Evolutionary conservation across 192 early-diverging fungal genomes (phyloP).

Genomic region (Podila verticillata): DNA sequence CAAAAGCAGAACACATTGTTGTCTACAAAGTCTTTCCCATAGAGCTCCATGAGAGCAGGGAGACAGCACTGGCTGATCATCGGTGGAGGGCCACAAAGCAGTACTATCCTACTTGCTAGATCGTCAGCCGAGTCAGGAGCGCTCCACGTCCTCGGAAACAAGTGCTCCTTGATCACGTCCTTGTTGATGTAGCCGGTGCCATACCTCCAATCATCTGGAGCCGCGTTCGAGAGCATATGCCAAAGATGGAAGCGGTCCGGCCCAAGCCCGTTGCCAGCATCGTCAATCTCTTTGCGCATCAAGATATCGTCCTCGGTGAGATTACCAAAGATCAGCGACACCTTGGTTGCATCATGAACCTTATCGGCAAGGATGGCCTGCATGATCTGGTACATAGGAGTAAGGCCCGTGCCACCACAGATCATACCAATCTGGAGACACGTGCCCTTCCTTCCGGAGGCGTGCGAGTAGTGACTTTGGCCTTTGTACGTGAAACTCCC

Average conservation of each 20-base stretch:
- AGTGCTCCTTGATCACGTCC: slow-evolving; percentile 36
- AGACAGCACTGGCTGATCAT: slow-evolving; percentile 55
- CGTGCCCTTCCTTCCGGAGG: slow-evolving; percentile 46
- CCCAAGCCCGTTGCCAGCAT: slow-evolving; percentile 62
- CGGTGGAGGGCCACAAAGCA: slow-evolving; percentile 54
- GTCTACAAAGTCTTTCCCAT: slow-evolving; percentile 33
- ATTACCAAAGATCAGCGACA: slow-evolving; percentile 84
- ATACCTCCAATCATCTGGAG: slow-evolving; percentile 40
- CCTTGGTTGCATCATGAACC: slow-evolving; percentile 71
- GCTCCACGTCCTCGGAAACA: slow-evolving; percentile 18
- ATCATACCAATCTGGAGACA: slow-evolving; percentile 80
- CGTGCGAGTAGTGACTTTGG: slow-evolving; percentile 29
- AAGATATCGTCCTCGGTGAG: slow-evolving; percentile 82
- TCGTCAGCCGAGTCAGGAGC: slow-evolving; percentile 6
- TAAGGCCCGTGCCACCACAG: slow-evolving; percentile 89
- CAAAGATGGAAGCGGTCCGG: slow-evolving; percentile 72
- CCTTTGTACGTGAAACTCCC: slow-evolving; percentile 75
- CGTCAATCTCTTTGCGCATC: slow-evolving; percentile 73
- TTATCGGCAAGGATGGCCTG: slow-evolving; percentile 71
- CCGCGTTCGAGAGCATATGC: slow-evolving; percentile 64
- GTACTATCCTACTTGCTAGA: slow-evolving; percentile 29
- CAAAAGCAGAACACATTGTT: slow-evolving; percentile 43
- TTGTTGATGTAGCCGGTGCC: slow-evolving; percentile 41
- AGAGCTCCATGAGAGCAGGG: slow-evolving; percentile 41
- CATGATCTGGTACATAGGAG: slow-evolving; percentile 84